Evolutionary conservation across 768 basidiomycete genomes (phyloP), one percentile per base, ranked within the genome.

Genomic region (Chalciporus pseudorubinellus): DNA sequence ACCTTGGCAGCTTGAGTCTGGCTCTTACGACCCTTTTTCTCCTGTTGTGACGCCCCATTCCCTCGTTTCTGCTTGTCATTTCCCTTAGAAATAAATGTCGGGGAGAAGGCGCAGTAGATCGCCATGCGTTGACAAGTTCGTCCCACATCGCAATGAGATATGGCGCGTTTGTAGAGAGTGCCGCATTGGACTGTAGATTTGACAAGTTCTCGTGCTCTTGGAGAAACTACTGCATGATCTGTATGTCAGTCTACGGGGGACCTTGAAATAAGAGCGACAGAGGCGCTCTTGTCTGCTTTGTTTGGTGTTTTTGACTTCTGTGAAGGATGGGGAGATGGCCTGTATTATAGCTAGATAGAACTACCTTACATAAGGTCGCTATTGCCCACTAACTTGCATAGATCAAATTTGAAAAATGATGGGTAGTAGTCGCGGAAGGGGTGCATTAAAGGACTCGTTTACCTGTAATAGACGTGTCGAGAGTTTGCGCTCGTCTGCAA

Each of bases 131-230:
- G 10, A 84, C 53, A 1, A 92, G 74, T 62, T 93, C 89, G 48
- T 87, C 77, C 89, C 90, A 94, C 0, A 94, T 87, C 0, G 89
- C 84, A 12, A 87, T 73, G 24, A 91, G 74, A 60, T 92, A 89
- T 10, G 87, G 87, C 0, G 89, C 85, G 66, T 93, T 94, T 9
- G 85, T 89, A 0, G 85, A 85, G 19, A 81, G 71, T 4, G 81
- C 63, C 1, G 82, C 78, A 1, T 77, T 67, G n/a, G 72, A 64
- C 14, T 60, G 71, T 36, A 72, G 76, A 22, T 71, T 53, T 7
- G 79, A 47, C 13, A 29, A 6, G 31, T 29, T 75, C 56, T 77
- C 1, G 34, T 46, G 26, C 13, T 48, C 69, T 49, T 76, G 71
- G 47, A 86, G 76, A 62, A 84, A 83, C 85, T 88, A 86, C 83